Percentiles rank a stretch among this genome's conserved stretches.
Conservation (phyloP, 2,329 filamentous ascomycete species). For the Pseudofabraea citricarpa region DNA sequence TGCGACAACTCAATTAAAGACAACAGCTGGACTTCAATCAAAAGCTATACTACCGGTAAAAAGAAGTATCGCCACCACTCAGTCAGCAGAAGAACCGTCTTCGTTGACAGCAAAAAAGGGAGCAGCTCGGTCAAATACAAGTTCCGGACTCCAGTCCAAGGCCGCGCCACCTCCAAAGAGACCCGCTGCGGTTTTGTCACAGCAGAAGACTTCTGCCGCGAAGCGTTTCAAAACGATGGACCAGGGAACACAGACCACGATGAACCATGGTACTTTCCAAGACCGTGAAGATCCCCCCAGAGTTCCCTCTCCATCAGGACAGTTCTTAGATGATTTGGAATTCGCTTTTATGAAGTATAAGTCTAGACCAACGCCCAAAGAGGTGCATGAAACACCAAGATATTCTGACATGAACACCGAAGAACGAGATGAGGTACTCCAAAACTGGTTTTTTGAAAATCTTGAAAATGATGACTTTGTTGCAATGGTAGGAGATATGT, state of each 20-base stretch:
- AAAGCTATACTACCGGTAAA: conserved; percentile 13
- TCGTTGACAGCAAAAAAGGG: too few relatives aligned
- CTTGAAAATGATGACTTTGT: conserved; percentile 44
- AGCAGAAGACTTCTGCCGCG: too few relatives aligned
- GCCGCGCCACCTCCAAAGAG: too few relatives aligned
- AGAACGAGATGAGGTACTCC: conserved; percentile 35
- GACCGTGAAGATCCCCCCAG: conserved; percentile 14
- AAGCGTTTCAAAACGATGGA: conserved; percentile 26
- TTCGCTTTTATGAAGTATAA: conserved; percentile 17
- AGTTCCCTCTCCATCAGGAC: conserved; percentile 14
- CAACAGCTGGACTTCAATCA: conserved; percentile 13
- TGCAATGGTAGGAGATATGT: conserved; percentile 44
- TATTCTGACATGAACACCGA: conserved; percentile 27
- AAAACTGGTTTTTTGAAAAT: conserved; percentile 44
- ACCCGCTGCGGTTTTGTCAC: too few relatives aligned
- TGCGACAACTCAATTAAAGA: conserved; percentile 4
- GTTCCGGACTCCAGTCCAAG: too few relatives aligned
- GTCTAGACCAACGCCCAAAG: conserved; percentile 16
- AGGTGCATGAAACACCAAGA: conserved; percentile 22
- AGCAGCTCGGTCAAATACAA: too few relatives aligned
- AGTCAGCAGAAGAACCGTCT: too few relatives aligned
- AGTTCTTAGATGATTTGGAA: conserved; percentile 16
- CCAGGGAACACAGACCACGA: conserved; percentile 27
- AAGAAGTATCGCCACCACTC: too few relatives aligned
- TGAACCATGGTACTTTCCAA: conserved; percentile 10